Evolutionary conservation across 2,329 filamentous ascomycete species (phyloP), one percentile per base, ranked within the genome.

Genomic region (Talaromyces verruculosus): DNA sequence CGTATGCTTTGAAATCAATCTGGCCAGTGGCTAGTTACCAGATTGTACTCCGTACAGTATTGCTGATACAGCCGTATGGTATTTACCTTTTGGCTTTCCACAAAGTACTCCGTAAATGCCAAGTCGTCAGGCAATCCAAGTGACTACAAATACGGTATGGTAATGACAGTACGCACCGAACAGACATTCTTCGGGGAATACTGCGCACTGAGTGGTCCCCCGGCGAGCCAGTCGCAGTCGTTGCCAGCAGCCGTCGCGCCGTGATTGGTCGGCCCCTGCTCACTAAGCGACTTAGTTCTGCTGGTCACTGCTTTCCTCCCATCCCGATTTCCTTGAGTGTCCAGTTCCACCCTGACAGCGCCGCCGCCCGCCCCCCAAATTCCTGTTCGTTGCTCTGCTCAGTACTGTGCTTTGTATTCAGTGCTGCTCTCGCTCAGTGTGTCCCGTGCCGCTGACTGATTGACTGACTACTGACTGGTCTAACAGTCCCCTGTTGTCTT

Each of bases 201-300:
- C 33, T 37, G 53, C 33, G 53, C 53, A 10, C 53, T 57, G 30
- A 39, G 53, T 37, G 53, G 53, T 22, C n/a, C 33, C 8, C 19
- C 53, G 22, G n/a, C 53, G 11, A 57, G n/a, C 53, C 53, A 57
- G 53, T 57, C 39, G 51, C 33, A 25, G 33, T 37, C 39, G 28
- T 47, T 58, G 30, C 60, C 60, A 63, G 45, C 60, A 39, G 60
- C 45, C 51, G 61, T 28, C 49, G 28, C 15, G n/a, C 39, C 37
- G 5, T 63, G 37, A 66, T 66, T 66, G 65, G 65, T 33, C 43
- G 30, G 61, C 51, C 51, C 65, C 45, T 64, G 65, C 65, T 66
- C 65, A 66, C 60, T 66, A 66, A 66, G 65, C 65, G 63, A 55
- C 60, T 37, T 43, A n/a, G 57, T 30, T 30, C 55, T 43, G 41